These are phyloP conservation scores for Cardamine occulta DNA, from an alignment of 345 rosid species.

Conservation along the genomic window DNA sequence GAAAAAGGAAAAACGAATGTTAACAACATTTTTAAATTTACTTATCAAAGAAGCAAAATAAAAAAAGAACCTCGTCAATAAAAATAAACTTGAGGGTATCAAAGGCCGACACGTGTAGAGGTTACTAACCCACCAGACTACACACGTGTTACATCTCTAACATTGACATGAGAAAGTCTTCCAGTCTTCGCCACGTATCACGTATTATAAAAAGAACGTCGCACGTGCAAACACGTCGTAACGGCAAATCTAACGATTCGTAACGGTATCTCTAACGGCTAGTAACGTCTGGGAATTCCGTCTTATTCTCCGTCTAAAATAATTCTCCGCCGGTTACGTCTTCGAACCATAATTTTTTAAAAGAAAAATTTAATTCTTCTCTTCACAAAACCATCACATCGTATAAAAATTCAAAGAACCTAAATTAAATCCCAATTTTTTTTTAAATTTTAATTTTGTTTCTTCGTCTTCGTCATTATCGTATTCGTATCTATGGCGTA, in stretches of 20 bases:
- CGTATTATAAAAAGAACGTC: conserved; percentile 5
- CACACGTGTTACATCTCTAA: conserved; percentile 23
- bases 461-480: neutral
- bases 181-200: conserved; percentile 33
- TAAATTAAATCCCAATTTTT: conserved; percentile 3
- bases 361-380: neutral
- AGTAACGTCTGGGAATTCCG: neutral
- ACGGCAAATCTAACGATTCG: conserved; percentile 3
- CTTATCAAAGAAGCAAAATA: conserved; percentile 5
- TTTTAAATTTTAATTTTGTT: neutral
- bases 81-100: neutral
- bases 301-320: conserved; percentile 10
- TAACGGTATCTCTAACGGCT: conserved; percentile 4
- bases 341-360: neutral
- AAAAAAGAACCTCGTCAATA: conserved; percentile 21
- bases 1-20: neutral
- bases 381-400: conserved; percentile 27
- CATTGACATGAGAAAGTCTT: neutral
- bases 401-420: neutral
- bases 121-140: neutral
- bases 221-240: conserved; percentile 32
- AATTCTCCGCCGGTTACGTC: conserved; percentile 25
- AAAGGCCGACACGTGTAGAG: conserved; percentile 20
- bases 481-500: conserved; percentile 24
- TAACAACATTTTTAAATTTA: neutral